Percentiles rank a stretch among this genome's conserved stretches.
Evolutionary conservation across 192 early-diverging fungal genomes (phyloP).

Genomic region (Umbelopsis ramanniana): DNA sequence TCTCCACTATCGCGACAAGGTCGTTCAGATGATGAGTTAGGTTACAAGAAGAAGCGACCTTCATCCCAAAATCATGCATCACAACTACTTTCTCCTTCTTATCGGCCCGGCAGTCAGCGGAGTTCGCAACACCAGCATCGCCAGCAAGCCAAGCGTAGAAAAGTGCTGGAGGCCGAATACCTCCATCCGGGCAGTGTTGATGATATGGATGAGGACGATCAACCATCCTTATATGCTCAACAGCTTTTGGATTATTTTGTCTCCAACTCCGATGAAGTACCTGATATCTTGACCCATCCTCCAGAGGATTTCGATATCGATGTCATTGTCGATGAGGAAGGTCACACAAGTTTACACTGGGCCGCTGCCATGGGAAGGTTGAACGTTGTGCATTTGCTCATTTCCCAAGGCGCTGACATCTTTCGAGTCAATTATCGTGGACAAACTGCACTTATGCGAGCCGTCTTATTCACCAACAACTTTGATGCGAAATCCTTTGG

Average conservation of each 20-base stretch:
- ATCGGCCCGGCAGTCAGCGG: not conserved
- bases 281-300: constrained; percentile 33
- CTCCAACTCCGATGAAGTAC: constrained; percentile 23
- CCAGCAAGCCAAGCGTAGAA: constrained; percentile 49
- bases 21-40: constrained; percentile 1
- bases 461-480: constrained; percentile 89
- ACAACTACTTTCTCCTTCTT: not conserved
- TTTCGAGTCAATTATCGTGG: constrained; percentile 78
- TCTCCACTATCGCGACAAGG: not conserved
- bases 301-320: constrained; percentile 79
- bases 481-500: constrained; percentile 84
- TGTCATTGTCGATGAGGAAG: constrained; percentile 91
- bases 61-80: constrained; percentile 22
- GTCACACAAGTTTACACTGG: constrained; percentile 95
- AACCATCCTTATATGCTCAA: constrained; percentile 23
- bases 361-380: constrained; percentile 88
- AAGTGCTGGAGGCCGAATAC: constrained; percentile 39
- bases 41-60: not conserved
- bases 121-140: constrained; percentile 17
- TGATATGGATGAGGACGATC: not conserved
- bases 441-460: constrained; percentile 90
- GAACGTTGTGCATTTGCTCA: constrained; percentile 72
- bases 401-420: constrained; percentile 77
- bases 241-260: constrained; percentile 36
- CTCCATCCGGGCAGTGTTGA: not conserved